Evolutionary conservation across 2,329 filamentous ascomycete species (phyloP), one percentile per base, ranked within the genome.

Genomic region (Aspergillus quadricinctus): DNA sequence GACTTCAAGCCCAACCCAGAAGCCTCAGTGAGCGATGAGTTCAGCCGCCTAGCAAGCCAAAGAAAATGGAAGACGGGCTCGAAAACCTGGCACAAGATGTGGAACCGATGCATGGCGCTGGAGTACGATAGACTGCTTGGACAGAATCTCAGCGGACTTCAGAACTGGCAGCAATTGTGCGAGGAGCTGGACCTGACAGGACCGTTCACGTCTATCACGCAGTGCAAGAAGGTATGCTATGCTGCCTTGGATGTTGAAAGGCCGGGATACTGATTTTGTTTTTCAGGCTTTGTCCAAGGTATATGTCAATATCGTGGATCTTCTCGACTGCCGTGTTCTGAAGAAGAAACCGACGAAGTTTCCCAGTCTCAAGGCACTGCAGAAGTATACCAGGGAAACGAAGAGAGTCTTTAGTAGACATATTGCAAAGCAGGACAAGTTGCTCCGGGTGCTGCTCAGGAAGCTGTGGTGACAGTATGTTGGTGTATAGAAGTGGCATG

Each of bases 251-350:
- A 25, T 10, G 10, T 9, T 40, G 17, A 28, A 5, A 23, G 17
- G 8, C 9, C 14, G 27, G 11, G 14, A 4, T 43, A 25, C 14
- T 49, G 4, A 23, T n/a, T 9, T 17, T 2, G 14, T 3, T 11
- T 23, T 9, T 11, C 49, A 72, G 67, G 61, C 60, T 5, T 50
- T 72, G 4, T 53, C 53, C 1, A 51, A 28, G 2, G 53, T 70
- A 1, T 48, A 69, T 35, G 64, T 72, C 28, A 72, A 71, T 50
- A 56, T 70, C 8, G 57, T 72, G 8, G 69, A 73, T 51, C 23
- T 72, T 3, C 50, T 72, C 8, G 66, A 73, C 2, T 58, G 57
- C 37, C 64, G 63, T 56, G 54, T 50, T 3, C 49, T 52, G 1
- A 52, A 57, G 0, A n/a, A 28, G 5, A 27, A 25, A 17, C 58